Evolutionary conservation across 768 basidiomycete genomes (phyloP).

Genomic region (Russula griseocarnosa): DNA sequence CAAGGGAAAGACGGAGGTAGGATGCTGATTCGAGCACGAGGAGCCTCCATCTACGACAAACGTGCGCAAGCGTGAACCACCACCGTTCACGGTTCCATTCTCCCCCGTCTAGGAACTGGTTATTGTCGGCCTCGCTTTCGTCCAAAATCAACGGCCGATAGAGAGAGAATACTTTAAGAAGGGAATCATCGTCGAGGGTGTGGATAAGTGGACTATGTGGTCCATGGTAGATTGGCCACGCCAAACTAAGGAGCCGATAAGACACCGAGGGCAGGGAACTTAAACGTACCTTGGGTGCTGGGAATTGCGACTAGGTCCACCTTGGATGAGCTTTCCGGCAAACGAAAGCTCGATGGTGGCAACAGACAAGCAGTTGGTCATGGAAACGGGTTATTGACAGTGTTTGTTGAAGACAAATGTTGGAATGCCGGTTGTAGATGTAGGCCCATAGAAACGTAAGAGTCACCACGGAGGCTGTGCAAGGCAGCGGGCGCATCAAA

Average conservation of each 20-base stretch:
- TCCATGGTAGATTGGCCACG: neutral
- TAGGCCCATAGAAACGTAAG: no score
- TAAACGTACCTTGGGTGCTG: neutral
- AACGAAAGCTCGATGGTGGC: neutral
- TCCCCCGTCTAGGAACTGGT: neutral
- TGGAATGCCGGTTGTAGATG: no score
- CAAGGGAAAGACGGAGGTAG: neutral
- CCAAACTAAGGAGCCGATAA: neutral
- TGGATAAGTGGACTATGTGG: neutral
- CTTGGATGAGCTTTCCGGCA: neutral
- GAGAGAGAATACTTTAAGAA: neutral
- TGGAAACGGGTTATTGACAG: no score
- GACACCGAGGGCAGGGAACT: neutral
- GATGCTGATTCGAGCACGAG: neutral
- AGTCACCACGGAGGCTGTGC: no score
- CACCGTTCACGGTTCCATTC: neutral
- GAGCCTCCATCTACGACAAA: neutral
- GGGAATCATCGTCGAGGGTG: neutral
- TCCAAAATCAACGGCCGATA: neutral
- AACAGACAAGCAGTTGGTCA: neutral
- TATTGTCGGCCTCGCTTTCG: neutral
- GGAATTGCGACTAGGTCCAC: neutral
- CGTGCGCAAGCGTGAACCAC: neutral
- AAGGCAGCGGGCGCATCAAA: no score
- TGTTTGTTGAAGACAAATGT: no score